Conservation (phyloP, 176 grass and related monocot genomes). For the Ananas comosus region DNA sequence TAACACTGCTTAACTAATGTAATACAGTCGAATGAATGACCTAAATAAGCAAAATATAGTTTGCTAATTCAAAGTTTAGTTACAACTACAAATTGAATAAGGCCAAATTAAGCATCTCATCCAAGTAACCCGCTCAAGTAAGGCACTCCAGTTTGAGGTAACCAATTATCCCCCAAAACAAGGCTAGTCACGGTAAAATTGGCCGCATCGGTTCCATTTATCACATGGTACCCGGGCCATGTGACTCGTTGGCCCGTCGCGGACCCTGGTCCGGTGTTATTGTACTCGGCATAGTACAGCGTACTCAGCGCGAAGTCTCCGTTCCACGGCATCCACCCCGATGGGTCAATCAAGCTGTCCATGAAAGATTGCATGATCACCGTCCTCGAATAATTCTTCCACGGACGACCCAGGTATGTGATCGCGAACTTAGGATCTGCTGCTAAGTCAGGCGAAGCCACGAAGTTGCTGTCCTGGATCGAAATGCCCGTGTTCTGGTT, state of each 20-base stretch:
- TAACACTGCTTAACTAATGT: too few species aligned
- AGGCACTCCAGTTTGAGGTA: conserved; percentile 79
- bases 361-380: conserved; percentile 67
- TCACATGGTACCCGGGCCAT: conserved; percentile 71
- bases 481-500: conserved; percentile 90
- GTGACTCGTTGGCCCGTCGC: conserved; percentile 43
- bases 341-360: conserved; percentile 34
- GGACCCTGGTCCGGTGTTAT: conserved; percentile 51
- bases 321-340: conserved; percentile 82
- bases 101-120: not conserved
- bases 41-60: too few species aligned
- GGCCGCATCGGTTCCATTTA: conserved; percentile 32
- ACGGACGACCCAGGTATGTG: conserved; percentile 62
- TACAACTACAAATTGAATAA: too few species aligned
- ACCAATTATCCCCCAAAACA: conserved; percentile 71
- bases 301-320: conserved; percentile 66
- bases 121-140: conserved; percentile 46
- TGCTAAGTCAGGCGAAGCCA: conserved; percentile 55
- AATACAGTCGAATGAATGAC: too few species aligned
- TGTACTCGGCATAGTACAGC: conserved; percentile 78
- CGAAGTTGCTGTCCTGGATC: conserved; percentile 51
- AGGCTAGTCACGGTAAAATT: conserved; percentile 86
- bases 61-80: too few species aligned
- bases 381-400: conserved; percentile 81
- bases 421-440: conserved; percentile 30